These are phyloP conservation scores for Saraca asoca DNA, from an alignment of 331 rosid genomes.

Conservation along the genomic window DNA sequence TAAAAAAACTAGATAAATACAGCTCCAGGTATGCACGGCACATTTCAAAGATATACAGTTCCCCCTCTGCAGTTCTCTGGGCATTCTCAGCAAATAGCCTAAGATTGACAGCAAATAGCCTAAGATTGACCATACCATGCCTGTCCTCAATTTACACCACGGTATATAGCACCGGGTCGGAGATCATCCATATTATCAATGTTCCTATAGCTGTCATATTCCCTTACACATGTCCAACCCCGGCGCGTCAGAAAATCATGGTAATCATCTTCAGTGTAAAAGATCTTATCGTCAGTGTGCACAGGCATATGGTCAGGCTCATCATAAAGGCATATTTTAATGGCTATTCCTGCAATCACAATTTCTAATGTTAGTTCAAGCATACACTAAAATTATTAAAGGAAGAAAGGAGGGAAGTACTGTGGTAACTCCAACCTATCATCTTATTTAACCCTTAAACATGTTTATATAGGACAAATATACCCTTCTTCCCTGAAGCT, in stretches of 20 bases:
- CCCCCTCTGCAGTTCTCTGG: conserved; percentile 31
- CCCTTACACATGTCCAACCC: conserved; percentile 78
- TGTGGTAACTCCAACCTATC: not conserved
- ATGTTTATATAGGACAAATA: not conserved
- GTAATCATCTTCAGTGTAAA: conserved; percentile 85
- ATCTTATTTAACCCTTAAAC: not conserved
- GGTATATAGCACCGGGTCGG: conserved; percentile 81
- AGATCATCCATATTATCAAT: conserved; percentile 91
- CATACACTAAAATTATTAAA: conserved; percentile 1
- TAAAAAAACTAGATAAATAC: conserved; percentile 31
- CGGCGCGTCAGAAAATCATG: conserved; percentile 78
- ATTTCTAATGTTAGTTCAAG: conserved; percentile 23
- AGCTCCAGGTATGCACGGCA: conserved; percentile 33
- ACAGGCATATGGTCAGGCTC: conserved; percentile 78
- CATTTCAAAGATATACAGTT: conserved; percentile 19
- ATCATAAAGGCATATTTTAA: conserved; percentile 79
- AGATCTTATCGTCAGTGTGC: conserved; percentile 80
- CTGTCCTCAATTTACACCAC: conserved; percentile 67
- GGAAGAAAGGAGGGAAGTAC: not conserved
- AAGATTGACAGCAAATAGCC: conserved; percentile 26
- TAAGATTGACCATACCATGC: conserved; percentile 31
- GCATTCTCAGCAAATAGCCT: conserved; percentile 14
- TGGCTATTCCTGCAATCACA: conserved; percentile 72
- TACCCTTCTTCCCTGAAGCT: not conserved
- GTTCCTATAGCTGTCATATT: conserved; percentile 75